Evolutionary conservation across 345 rosid genomes (phyloP).

Genomic region (Eucalyptus tenuipes): DNA sequence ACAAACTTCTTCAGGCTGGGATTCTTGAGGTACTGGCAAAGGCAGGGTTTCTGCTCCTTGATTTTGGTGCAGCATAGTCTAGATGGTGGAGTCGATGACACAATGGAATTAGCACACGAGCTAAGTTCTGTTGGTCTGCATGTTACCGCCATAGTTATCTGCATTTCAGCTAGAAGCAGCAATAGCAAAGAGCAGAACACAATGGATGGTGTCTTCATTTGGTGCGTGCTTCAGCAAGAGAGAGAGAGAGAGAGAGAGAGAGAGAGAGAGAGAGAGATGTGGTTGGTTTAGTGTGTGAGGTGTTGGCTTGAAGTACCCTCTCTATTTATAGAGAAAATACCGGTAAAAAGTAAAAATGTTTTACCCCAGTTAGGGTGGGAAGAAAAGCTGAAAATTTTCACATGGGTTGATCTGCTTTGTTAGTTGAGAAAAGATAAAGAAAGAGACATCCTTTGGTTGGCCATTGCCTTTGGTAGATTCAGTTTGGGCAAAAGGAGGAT

Average conservation of each 20-base stretch:
- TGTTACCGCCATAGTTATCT: slow-evolving; percentile 52
- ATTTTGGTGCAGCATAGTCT: slow-evolving; percentile 66
- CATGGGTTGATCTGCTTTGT: background rate
- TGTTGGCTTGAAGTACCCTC: background rate
- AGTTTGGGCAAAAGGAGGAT: background rate
- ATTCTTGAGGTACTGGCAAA: slow-evolving; percentile 78
- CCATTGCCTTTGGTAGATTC: background rate
- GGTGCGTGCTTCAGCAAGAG: background rate
- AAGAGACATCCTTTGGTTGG: background rate
- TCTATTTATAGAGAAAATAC: slow-evolving; percentile 39
- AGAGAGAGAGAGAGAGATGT: background rate
- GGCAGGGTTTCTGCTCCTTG: slow-evolving; percentile 84
- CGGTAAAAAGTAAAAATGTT: background rate
- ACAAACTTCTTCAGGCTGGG: slow-evolving; percentile 63
- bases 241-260: background rate
- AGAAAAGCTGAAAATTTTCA: background rate
- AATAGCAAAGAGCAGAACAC: slow-evolving; percentile 20
- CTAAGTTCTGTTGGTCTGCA: slow-evolving; percentile 81
- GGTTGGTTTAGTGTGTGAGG: background rate
- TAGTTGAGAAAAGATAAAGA: background rate
- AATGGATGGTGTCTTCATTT: slow-evolving; percentile 36
- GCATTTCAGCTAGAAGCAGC: slow-evolving; percentile 27
- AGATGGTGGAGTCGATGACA: slow-evolving; percentile 63
- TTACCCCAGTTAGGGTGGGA: background rate
- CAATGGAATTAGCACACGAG: slow-evolving; percentile 73